These are phyloP conservation scores for Paramyrothecium sp. DNA, from an alignment of 2,329 filamentous ascomycete genomes.

Conservation along the genomic window DNA sequence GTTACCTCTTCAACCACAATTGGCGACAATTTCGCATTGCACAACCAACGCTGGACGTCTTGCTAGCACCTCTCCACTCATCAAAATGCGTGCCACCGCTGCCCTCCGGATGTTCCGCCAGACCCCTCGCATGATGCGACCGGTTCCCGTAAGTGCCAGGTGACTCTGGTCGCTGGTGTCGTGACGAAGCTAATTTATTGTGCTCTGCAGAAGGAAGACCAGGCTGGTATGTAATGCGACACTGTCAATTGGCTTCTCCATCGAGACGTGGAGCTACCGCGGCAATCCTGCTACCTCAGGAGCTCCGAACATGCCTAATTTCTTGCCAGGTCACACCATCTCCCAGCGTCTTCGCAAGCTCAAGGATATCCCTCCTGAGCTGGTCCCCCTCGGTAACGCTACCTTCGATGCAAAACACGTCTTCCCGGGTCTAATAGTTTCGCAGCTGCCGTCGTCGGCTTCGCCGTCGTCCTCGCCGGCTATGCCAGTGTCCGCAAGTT, in stretches of 20 bases:
- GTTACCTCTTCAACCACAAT: conserved; percentile 15
- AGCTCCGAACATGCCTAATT: conserved; percentile 16
- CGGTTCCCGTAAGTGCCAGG: conserved; percentile 63
- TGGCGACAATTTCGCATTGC: conserved; percentile 30
- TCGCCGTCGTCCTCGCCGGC: conserved; percentile 74
- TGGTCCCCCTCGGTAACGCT: conserved; percentile 83
- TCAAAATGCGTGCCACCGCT: conserved; percentile 64
- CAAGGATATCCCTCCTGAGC: conserved; percentile 87
- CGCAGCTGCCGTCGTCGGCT: conserved; percentile 80
- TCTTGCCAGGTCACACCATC: conserved; percentile 79
- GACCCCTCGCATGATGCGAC: conserved; percentile 64
- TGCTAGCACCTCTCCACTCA: conserved; percentile 25
- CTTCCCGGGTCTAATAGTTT: conserved; percentile 20
- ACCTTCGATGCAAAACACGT: conserved; percentile 11
- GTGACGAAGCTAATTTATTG: conserved; percentile 19
- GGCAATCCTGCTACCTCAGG: conserved; percentile 8
- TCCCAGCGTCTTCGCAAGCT: conserved; percentile 91
- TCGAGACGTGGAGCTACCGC: not conserved
- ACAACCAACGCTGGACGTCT: conserved; percentile 24
- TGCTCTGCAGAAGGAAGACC: conserved; percentile 59
- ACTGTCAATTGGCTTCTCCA: not conserved
- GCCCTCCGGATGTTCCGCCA: conserved; percentile 67
- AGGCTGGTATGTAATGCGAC: conserved; percentile 56
- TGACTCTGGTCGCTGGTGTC: not conserved
- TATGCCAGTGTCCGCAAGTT: conserved; percentile 87